Percentiles rank a stretch among this genome's conserved stretches.
Evolutionary conservation across 2,329 filamentous ascomycete species (phyloP).

Genomic region (Alternaria sp.): DNA sequence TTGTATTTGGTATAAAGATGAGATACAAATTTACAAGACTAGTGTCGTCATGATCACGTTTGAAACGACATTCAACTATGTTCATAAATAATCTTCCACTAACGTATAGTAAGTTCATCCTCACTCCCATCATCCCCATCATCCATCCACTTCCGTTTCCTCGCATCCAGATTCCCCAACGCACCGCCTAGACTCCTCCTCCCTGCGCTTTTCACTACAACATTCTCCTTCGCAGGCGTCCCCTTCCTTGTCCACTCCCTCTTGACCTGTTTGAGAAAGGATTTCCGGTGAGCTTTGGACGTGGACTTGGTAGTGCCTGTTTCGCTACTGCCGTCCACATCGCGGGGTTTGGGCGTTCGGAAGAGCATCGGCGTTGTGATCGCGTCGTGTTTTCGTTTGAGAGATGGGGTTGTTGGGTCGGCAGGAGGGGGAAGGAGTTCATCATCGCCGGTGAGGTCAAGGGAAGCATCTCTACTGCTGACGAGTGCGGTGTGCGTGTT

Average conservation of each 20-base stretch:
- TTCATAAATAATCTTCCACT: no score
- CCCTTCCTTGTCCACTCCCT: conserved; percentile 31
- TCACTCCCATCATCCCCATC: conserved; percentile 22
- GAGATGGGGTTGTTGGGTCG: conserved; percentile 6
- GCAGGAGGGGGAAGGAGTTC: conserved; percentile 3
- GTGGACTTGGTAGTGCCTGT: conserved; percentile 12
- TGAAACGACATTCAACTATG: neutral
- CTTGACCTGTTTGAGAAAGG: conserved; percentile 32
- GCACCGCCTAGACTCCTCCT: neutral
- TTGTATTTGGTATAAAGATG: neutral
- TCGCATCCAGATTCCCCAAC: neutral
- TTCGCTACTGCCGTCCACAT: neutral
- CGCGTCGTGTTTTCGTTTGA: conserved; percentile 36
- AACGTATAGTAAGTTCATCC: conserved; percentile 38
- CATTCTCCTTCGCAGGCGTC: conserved; percentile 11
- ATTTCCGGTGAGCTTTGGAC: conserved; percentile 18
- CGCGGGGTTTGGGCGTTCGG: conserved; percentile 26
- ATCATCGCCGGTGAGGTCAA: conserved; percentile 13
- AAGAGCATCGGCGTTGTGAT: conserved; percentile 16
- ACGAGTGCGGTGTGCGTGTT: neutral
- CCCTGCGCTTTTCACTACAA: neutral
- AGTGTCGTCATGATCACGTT: no score
- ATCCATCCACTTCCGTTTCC: conserved; percentile 6
- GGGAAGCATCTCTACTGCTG: neutral
- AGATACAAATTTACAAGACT: no score